These are phyloP conservation scores for Phytophthora hybrid DNA, from an alignment of 352 stramenopile genomes.

Conservation along the genomic window DNA sequence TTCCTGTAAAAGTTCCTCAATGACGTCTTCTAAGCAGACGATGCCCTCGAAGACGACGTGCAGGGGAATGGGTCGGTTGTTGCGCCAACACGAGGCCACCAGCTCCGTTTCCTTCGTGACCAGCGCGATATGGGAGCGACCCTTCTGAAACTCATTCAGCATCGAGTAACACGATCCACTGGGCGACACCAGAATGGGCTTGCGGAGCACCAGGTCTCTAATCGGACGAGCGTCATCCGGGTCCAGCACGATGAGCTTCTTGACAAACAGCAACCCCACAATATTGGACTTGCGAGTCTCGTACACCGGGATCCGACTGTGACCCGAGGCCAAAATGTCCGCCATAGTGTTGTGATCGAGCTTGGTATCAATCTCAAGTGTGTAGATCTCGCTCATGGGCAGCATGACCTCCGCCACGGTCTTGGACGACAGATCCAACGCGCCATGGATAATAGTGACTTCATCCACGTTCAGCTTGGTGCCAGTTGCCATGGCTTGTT, in stretches of 20 bases:
- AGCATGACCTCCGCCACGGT: constrained; percentile 90
- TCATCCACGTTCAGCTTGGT: constrained; percentile 83
- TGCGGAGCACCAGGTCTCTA: constrained; percentile 67
- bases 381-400: constrained; percentile 84
- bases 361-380: constrained; percentile 81
- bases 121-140: constrained; percentile 84
- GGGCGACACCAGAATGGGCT: constrained; percentile 86
- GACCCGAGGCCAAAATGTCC: constrained; percentile 87
- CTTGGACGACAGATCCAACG: constrained; percentile 90
- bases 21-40: constrained; percentile 92
- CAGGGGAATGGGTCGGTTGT: constrained; percentile 47
- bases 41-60: constrained; percentile 83
- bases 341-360: constrained; percentile 81
- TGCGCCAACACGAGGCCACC: constrained; percentile 68
- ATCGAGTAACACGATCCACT: constrained; percentile 88
- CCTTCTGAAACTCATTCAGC: constrained; percentile 93
- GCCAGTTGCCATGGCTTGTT: constrained; percentile 44
- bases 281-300: constrained; percentile 74
- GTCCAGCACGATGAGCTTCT: constrained; percentile 91
- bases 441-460: constrained; percentile 93
- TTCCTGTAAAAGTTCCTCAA: constrained; percentile 92
- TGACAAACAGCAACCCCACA: constrained; percentile 88
- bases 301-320: constrained; percentile 92
- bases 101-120: constrained; percentile 64
- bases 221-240: constrained; percentile 77